phyloP scores from a whole-genome alignment of 2,329 filamentous ascomycete species.

The Uncinocarpus reesii region DNA sequence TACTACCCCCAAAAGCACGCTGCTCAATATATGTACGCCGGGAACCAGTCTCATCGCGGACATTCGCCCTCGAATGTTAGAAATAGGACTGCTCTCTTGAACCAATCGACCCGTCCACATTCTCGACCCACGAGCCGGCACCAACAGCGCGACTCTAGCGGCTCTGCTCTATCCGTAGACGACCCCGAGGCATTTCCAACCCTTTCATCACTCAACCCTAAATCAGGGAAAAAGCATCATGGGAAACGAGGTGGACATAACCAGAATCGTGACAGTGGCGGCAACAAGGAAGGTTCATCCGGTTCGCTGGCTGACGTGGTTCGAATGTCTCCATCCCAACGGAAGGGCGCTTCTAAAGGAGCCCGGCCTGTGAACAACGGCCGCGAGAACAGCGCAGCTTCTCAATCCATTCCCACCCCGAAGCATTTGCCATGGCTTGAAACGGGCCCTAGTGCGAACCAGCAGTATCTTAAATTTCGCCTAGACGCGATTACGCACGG shows the following conservation, averaged over 20 bases:
- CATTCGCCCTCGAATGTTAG: constrained; percentile 26
- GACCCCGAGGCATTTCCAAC: constrained; percentile 94
- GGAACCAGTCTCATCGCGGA: constrained; percentile 12
- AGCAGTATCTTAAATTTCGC: constrained; percentile 86
- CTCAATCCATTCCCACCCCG: constrained; percentile 73
- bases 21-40: constrained; percentile 29
- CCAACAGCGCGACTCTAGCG: constrained; percentile 53
- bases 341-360: constrained; percentile 48
- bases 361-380: constrained; percentile 52
- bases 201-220: constrained; percentile 63
- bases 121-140: constrained; percentile 80
- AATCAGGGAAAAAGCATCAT: constrained; percentile 76
- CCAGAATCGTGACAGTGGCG: constrained; percentile 50
- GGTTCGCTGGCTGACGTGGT: constrained; percentile 87
- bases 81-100: constrained; percentile 45
- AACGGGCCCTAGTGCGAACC: constrained; percentile 82
- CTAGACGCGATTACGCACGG: constrained; percentile 96
- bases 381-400: constrained; percentile 68
- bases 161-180: constrained; percentile 67
- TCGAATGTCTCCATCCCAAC: constrained; percentile 72
- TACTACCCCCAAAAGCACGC: constrained; percentile 38
- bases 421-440: constrained; percentile 95
- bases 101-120: constrained; percentile 52
- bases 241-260: constrained; percentile 72
- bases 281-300: constrained; percentile 57